Conservation (phyloP, 106 monocot species). For the Iris macrosiphon region DNA sequence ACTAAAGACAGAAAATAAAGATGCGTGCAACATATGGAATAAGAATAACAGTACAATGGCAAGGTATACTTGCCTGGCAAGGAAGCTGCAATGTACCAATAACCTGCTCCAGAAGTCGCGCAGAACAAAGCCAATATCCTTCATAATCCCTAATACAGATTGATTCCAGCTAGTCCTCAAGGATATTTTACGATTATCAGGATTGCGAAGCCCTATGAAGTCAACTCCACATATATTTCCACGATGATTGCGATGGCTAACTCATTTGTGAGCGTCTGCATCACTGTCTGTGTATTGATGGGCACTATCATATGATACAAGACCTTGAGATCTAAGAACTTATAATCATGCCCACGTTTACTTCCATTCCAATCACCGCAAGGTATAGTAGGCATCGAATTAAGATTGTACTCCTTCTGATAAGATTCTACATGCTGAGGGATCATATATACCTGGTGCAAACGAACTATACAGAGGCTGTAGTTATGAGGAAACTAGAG, state of each 20-base stretch:
- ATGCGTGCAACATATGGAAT: too few relatives aligned
- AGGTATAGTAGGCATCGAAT: slow-evolving; percentile 74
- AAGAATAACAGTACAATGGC: too few relatives aligned
- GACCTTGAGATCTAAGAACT: slow-evolving; percentile 90
- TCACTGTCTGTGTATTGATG: slow-evolving; percentile 91
- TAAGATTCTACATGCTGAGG: slow-evolving; percentile 91
- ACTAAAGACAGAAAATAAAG: too few relatives aligned
- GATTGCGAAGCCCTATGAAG: slow-evolving; percentile 98
- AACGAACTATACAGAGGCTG: slow-evolving; percentile 65
- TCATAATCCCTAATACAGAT: slow-evolving; percentile 78
- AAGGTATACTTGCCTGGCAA: too few relatives aligned
- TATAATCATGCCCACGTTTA: slow-evolving; percentile 96
- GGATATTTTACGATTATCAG: slow-evolving; percentile 51
- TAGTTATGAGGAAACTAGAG: slow-evolving; percentile 92
- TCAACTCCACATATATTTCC: slow-evolving; percentile 99
- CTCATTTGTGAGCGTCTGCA: slow-evolving; percentile 97
- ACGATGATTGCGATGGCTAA: slow-evolving; percentile 95
- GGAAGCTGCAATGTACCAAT: too few relatives aligned
- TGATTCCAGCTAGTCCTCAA: slow-evolving; percentile 91
- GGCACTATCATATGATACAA: slow-evolving; percentile 92
- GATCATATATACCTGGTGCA: slow-evolving; percentile 97
- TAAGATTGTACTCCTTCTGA: slow-evolving; percentile 74
- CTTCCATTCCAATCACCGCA: slow-evolving; percentile 99
- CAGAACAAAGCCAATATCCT: too few relatives aligned
- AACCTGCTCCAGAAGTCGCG: too few relatives aligned